These are phyloP conservation scores for Murraya koenigii DNA, from an alignment of 345 rosid genomes.

Conservation along the genomic window DNA sequence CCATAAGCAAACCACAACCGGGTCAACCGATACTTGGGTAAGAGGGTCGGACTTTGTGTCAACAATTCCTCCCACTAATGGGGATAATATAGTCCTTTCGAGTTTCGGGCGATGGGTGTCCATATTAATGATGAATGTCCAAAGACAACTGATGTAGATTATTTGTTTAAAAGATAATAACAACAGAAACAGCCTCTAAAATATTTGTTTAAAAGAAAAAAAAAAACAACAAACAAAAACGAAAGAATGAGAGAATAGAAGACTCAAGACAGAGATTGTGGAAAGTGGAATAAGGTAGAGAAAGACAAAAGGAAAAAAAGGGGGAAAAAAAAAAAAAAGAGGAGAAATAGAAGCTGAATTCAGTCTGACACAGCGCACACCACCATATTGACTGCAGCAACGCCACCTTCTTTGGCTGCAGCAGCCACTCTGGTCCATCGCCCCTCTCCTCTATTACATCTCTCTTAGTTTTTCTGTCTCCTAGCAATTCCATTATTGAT, in stretches of 20 bases:
- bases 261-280: background rate
- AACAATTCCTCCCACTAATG: too few species aligned
- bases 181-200: background rate
- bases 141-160: constrained; percentile 1
- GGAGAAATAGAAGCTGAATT: background rate
- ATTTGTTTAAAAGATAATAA: background rate
- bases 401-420: constrained; percentile 17
- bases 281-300: constrained; percentile 20
- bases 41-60: background rate
- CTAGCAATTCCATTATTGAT: background rate
- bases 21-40: too few species aligned
- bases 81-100: background rate
- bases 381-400: constrained; percentile 14
- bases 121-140: background rate
- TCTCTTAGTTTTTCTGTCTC: background rate
- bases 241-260: background rate
- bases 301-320: background rate
- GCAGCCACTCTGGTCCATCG: constrained; percentile 6
- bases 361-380: constrained; percentile 8
- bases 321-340: background rate
- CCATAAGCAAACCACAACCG: too few species aligned
- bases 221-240: background rate
- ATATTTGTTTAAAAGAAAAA: background rate
- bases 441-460: constrained; percentile 2
- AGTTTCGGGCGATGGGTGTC: background rate